Base-by-base conservation (phyloP, 176 grass and related monocot genomes). In the Hyparrhenia diplandra region DNA sequence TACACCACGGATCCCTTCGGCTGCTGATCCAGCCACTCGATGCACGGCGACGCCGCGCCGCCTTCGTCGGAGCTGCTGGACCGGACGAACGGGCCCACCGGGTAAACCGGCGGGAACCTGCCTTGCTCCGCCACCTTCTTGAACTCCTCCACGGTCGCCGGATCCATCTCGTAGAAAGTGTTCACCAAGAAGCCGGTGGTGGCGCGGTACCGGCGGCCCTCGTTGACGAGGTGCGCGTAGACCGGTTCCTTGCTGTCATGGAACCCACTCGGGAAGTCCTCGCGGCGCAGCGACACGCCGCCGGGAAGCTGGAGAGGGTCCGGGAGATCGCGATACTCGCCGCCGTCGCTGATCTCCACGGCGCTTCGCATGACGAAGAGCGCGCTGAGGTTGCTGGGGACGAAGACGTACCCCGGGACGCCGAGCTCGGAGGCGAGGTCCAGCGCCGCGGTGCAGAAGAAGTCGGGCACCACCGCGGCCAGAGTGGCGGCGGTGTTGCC, bases 21-120 rank as follows among this genome's bases (percentile, higher is more conserved):
- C 61, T 96, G 93, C 8, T 51, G 59, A 42, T 92, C 93, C 25
- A 96, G 80, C 93, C 93, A 96, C 45, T 90, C 66, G 5, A 92
- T 8, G 61, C 88, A 92, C 21, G 47, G 29, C 29, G 60, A 63
- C 27, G 60, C 14, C 27, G 12, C 60, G 74, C 61, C 65, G 12
- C 45, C 75, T 0, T 84, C 52, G n/a, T n/a, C n/a, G n/a, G n/a
- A n/a, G n/a, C n/a, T n/a, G 18, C 74, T 42, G 4, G 81, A 27
- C 30, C 81, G 84, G 9, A 88, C 71, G 59, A 88, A 17, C 0
- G 87, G 93, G 20, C 90, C 93, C 37, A 96, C 82, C 2, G 65
- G 71, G 18, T 88, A 90, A 10, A 57, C 75, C 16, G 85, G 85
- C 17, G 82, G 93, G 41, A 83, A 66, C 30, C 43, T 49, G 13